phyloP scores from a whole-genome alignment of 176 grass and related monocot species.

The Rhynchospora tenuis region DNA sequence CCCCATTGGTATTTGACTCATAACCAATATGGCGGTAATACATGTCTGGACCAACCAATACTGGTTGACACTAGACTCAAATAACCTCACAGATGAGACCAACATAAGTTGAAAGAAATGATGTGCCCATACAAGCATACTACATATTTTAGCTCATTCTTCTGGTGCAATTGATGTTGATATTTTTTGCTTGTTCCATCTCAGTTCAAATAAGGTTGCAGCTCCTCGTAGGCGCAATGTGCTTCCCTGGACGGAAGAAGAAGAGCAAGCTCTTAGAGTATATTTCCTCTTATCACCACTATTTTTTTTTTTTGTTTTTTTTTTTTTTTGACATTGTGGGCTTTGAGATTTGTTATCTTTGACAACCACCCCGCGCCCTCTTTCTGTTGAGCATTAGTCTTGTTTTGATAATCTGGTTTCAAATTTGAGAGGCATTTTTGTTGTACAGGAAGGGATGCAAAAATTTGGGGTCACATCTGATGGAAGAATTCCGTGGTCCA shows the following conservation, averaged over 20 bases:
- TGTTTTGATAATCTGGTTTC: neutral
- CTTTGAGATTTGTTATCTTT: neutral
- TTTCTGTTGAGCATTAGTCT: neutral
- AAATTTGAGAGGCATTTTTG: conserved; percentile 23
- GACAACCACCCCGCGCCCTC: too few relatives aligned
- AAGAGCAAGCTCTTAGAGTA: conserved; percentile 52
- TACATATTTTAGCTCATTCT: neutral
- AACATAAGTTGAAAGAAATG: neutral
- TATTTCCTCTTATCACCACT: conserved; percentile 6
- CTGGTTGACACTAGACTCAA: neutral
- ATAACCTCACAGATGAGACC: too few relatives aligned
- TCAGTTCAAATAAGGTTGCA: conserved; percentile 49
- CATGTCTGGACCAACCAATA: neutral
- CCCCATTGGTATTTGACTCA: neutral
- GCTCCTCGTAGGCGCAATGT: conserved; percentile 34
- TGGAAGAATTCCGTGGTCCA: conserved; percentile 37
- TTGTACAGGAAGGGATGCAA: conserved; percentile 46
- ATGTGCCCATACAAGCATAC: neutral
- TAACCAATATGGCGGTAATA: neutral
- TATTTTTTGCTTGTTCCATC: conserved; percentile 2
- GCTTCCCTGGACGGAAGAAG: conserved; percentile 43
- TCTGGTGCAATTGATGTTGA: neutral
- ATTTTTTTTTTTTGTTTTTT: neutral
- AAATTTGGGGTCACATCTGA: conserved; percentile 18
- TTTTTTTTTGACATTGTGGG: neutral